Evolutionary conservation across 169 alveolate species (phyloP).

Genomic region (Miamiensis avidus): DNA sequence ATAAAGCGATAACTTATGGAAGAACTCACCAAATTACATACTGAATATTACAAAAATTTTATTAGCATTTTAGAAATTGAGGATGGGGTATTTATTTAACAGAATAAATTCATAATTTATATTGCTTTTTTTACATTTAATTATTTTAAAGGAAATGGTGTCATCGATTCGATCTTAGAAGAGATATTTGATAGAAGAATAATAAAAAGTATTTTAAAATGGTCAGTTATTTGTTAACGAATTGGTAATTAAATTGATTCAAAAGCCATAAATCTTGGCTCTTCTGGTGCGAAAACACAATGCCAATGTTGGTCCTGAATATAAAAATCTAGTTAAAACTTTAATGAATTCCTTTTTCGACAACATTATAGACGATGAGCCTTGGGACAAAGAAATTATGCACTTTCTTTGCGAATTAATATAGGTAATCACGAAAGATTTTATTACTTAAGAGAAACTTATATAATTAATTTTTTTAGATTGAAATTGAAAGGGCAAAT

Average conservation of each 20-base stretch:
- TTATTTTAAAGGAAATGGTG: not conserved
- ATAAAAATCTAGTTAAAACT: slow-evolving; percentile 3
- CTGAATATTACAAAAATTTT: too few relatives aligned
- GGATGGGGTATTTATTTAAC: not conserved
- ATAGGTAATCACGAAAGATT: not conserved
- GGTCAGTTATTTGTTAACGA: too few relatives aligned
- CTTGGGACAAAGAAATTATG: not conserved
- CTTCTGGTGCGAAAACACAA: not conserved
- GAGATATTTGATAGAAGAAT: not conserved
- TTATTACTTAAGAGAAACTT: too few relatives aligned
- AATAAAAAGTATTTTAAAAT: too few relatives aligned
- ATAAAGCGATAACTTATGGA: not conserved
- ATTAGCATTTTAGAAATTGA: not conserved
- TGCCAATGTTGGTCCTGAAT: not conserved
- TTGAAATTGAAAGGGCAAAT: not conserved
- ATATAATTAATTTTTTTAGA: not conserved
- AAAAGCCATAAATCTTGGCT: not conserved
- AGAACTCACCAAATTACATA: not conserved
- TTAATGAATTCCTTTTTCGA: slow-evolving; percentile 21
- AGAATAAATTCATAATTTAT: too few relatives aligned
- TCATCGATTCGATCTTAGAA: not conserved
- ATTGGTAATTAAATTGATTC: not conserved
- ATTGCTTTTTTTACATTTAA: too few relatives aligned
- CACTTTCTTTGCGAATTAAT: slow-evolving; percentile 2
- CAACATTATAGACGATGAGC: slow-evolving; percentile 13